Base-by-base conservation (phyloP, 306 rosid species). In the Senna tora region DNA sequence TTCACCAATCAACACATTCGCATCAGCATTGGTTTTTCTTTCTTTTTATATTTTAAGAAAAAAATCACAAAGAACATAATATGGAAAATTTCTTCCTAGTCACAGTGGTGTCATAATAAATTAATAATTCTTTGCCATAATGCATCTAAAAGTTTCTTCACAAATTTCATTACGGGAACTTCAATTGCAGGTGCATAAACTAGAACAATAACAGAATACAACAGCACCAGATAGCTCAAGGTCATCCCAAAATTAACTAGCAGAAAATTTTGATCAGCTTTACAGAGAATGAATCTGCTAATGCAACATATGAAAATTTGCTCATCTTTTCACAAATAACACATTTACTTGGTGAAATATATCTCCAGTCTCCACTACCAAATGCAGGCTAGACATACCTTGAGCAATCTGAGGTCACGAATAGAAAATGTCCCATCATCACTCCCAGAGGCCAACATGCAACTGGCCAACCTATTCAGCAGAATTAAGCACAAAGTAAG, bases 391-490 rank as follows among this genome's bases (percentile, higher is more conserved):
- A 53, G 15, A 58, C 75, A 58, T 86, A 94, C 97, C 90, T 89
- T 82, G 30, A 94, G 87, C 76, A 79, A 71, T 89, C 97, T 88
- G 54, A 94, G 96, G 85, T 94, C 99, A 9, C 87, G 97, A 75
- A 94, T 94, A 58, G 99, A 85, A 80, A 91, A 91, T 13, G 97
- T 82, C 55, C 99, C 99, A 64, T 94, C 97, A 65, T 94, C 99
- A 72, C 96, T 82, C 65, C 99, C 99, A 2, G 99, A 94, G 55
- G 99, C 99, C 85, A 94, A 76, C 99, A 94, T 87, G 75, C 91
- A 82, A 75, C 84, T 86, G 36, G 95, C 97, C 77, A 87, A 83
- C 89, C 99, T 94, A 47, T 60, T 32, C 75, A 68, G 57, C 72
- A 61, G 30, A 62, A 80, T 11, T 22, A 61, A 61, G 52, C n/a